Conservation (phyloP, 225 moss, liverwort and hornwort species). For the Bryoerythrophyllum caledonicum region DNA sequence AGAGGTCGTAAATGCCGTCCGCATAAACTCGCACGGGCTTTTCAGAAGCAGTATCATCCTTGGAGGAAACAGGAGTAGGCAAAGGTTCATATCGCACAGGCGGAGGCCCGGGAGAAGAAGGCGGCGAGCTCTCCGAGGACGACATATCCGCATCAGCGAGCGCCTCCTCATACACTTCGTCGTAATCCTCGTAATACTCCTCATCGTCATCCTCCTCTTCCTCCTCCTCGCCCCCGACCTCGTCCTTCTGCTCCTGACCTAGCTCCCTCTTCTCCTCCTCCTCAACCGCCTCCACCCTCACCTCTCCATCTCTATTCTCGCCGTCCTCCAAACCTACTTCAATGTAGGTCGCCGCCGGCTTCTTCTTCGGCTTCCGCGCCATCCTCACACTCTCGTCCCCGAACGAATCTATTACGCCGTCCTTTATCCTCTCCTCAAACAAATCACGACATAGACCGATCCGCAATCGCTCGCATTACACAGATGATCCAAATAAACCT, state of each 20-base stretch:
- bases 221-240: constrained; percentile 18
- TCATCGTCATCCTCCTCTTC: constrained; percentile 45
- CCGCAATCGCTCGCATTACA: constrained; percentile 7
- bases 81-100: constrained; percentile 53
- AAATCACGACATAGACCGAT: neutral
- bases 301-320: constrained; percentile 18
- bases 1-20: constrained; percentile 95
- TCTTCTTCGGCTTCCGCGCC: constrained; percentile 70
- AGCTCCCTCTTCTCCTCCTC: constrained; percentile 35
- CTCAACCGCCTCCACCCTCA: constrained; percentile 18
- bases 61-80: constrained; percentile 49
- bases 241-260: constrained; percentile 41
- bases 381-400: constrained; percentile 49
- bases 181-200: constrained; percentile 51
- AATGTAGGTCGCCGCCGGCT: constrained; percentile 30
- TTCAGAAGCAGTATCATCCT: constrained; percentile 39
- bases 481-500: constrained; percentile 8
- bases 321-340: constrained; percentile 46
- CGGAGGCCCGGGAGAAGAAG: constrained; percentile 58
- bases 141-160: constrained; percentile 39
- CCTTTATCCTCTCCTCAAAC: constrained; percentile 3
- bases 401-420: constrained; percentile 43
- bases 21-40: constrained; percentile 88
- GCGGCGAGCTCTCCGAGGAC: constrained; percentile 50
- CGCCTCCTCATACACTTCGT: constrained; percentile 41